phyloP scores from a whole-genome alignment of 108 stramenopile genomes.

The Conticribra weissflogii region DNA sequence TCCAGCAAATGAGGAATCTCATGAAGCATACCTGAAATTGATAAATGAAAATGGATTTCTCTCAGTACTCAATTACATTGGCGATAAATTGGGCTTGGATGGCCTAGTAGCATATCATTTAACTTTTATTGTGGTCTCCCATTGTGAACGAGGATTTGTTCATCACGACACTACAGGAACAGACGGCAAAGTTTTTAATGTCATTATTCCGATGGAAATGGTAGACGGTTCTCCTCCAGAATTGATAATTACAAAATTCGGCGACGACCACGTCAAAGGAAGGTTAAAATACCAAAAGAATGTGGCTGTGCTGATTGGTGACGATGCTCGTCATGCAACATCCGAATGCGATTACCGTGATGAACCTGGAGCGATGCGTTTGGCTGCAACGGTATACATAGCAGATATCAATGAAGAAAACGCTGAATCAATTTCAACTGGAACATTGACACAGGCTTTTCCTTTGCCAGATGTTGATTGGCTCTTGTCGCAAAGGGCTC shows the following conservation, averaged over 20 bases:
- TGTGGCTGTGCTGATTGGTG: conserved; percentile 59
- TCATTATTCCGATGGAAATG: conserved; percentile 57
- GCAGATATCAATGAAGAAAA: conserved; percentile 27
- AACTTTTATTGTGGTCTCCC: conserved; percentile 59
- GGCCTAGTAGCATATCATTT: conserved; percentile 50
- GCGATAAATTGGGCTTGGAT: conserved; percentile 47
- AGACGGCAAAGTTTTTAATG: conserved; percentile 51
- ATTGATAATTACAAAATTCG: conserved; percentile 24
- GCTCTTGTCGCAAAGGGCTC: conserved; percentile 14
- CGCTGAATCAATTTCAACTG: background rate
- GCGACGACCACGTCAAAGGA: conserved; percentile 16
- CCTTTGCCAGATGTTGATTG: conserved; percentile 12
- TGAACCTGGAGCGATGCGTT: conserved; percentile 19
- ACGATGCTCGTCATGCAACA: conserved; percentile 54
- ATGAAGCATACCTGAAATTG: conserved; percentile 35
- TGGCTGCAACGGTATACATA: conserved; percentile 32
- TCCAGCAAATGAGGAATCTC: conserved; percentile 45
- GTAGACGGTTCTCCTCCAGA: conserved; percentile 53
- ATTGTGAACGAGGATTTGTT: conserved; percentile 44
- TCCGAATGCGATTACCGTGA: conserved; percentile 41
- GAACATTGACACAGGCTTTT: conserved; percentile 28
- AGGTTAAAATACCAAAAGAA: conserved; percentile 46
- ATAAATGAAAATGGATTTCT: conserved; percentile 57
- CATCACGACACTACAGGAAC: conserved; percentile 52
- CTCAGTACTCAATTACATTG: conserved; percentile 52